Base-by-base conservation (phyloP, 2,329 filamentous ascomycete species). In the Cercospora sojina region DNA sequence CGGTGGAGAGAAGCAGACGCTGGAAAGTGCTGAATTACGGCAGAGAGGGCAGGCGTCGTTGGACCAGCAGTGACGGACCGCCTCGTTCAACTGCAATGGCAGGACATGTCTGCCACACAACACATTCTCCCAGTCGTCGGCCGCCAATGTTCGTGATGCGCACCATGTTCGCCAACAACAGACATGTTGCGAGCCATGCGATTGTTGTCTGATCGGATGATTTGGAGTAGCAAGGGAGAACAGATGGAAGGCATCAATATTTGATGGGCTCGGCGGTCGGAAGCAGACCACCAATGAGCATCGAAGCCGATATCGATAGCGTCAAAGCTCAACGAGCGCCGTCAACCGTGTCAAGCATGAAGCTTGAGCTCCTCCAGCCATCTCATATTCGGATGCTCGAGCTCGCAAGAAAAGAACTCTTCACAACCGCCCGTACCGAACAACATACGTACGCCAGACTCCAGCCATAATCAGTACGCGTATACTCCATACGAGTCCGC, bases 1-100 rank as follows among this genome's bases (percentile, higher is more conserved):
- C 29, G 71, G 73, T 25, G 58, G 66, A 20, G 55, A 67, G 25
- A 49, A 58, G 53, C 66, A 66, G 62, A 66, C 66, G 12, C 29
- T 73, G 41, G 67, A 69, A 20, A 74, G 74, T 68, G 64, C 3
- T 5, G 67, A 71, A 13, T 43, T 72, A 55, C 63, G 66, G 49
- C 23, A 57, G 27, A 43, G 59, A 27, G 71, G 71, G 5, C 59
- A 65, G 59, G 59, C 64, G 10, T 59, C 23, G 13, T 18, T 53
- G 53, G 18, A 35, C n/a, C 16, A 57, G 16, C 16, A 57, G 29
- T 57, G 29, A 57, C 12, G 53, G 9, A 13, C 10, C 12, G 47
- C 35, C 35, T 41, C 16, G 16, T n/a, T n/a, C 16, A n/a, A 41
- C 35, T n/a, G 35, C 35, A 41, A 41, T n/a, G 35, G 35, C 35